These are phyloP conservation scores for Boletus speciosus DNA, from an alignment of 768 basidiomycete species.

Conservation along the genomic window DNA sequence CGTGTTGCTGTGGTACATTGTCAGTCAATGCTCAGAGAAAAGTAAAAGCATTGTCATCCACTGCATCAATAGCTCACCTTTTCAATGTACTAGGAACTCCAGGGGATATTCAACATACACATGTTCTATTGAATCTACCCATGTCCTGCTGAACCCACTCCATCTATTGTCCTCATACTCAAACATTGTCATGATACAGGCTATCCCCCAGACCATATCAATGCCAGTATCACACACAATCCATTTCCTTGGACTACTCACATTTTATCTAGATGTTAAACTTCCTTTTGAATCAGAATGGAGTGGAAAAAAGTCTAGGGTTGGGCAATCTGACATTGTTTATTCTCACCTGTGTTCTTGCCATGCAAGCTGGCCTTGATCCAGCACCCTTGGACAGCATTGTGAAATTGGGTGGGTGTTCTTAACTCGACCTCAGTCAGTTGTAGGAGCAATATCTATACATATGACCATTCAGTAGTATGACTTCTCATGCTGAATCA, in stretches of 20 bases:
- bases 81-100: conserved; percentile 31
- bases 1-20: too few relatives aligned
- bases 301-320: conserved; percentile 65
- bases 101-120: conserved; percentile 65
- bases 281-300: conserved; percentile 77
- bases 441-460: conserved; percentile 50
- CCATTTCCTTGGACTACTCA: conserved; percentile 73
- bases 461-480: conserved; percentile 31
- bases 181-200: conserved; percentile 36
- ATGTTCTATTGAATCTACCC: too few relatives aligned
- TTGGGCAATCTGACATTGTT: conserved; percentile 66
- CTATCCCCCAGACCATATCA: conserved; percentile 83
- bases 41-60: too few relatives aligned
- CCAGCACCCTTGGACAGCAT: conserved; percentile 63
- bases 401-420: conserved; percentile 62
- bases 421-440: conserved; percentile 40
- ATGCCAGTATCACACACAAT: conserved; percentile 79
- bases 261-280: conserved; percentile 82
- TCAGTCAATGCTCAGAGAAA: too few relatives aligned
- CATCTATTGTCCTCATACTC: background rate
- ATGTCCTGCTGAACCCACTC: background rate
- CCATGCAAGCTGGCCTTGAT: conserved; percentile 58
- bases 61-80: too few relatives aligned
- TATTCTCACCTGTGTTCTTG: conserved; percentile 64
- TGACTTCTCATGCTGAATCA: background rate